Percentiles rank a stretch among this genome's conserved stretches.
These are phyloP conservation scores for Hypholoma sublateritium DNA, from an alignment of 768 basidiomycete species.

Conservation along the genomic window DNA sequence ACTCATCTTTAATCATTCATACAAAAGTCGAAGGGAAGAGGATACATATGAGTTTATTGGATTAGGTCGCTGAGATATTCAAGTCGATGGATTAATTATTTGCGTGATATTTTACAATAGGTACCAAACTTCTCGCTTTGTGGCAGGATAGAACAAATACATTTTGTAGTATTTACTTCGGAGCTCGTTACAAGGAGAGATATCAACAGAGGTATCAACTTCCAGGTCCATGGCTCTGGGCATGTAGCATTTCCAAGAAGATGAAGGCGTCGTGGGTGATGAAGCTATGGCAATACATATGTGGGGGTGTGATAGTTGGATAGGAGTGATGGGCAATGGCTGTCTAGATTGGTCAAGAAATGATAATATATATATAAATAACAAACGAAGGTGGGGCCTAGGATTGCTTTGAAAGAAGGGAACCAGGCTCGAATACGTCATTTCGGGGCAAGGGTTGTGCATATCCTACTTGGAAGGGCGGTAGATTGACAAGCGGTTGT, in stretches of 20 bases:
- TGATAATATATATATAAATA: constrained; percentile 10
- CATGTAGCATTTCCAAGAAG: constrained; percentile 3
- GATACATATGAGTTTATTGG: too few species aligned
- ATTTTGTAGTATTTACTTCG: neutral
- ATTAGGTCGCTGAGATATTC: too few species aligned
- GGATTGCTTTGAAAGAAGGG: constrained; percentile 57
- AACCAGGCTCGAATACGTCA: constrained; percentile 72
- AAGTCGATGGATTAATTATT: too few species aligned
- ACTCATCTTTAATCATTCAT: neutral
- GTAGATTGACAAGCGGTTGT: constrained; percentile 41
- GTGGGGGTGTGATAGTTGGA: constrained; percentile 1
- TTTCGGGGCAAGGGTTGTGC: constrained; percentile 27
- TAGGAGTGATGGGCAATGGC: neutral
- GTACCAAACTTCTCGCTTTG: too few species aligned
- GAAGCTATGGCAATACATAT: neutral
- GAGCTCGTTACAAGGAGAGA: neutral
- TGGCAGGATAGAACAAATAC: neutral
- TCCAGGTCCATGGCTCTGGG: neutral
- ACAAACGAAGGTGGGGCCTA: constrained; percentile 18
- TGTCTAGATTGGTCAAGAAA: constrained; percentile 7
- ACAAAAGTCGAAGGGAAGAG: neutral
- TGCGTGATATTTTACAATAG: too few species aligned
- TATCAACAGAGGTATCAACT: neutral
- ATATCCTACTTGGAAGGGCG: constrained; percentile 32
- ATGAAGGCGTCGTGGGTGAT: neutral